Conservation (phyloP, 2,329 filamentous ascomycete genomes). For the Exophiala alcalophila region DNA sequence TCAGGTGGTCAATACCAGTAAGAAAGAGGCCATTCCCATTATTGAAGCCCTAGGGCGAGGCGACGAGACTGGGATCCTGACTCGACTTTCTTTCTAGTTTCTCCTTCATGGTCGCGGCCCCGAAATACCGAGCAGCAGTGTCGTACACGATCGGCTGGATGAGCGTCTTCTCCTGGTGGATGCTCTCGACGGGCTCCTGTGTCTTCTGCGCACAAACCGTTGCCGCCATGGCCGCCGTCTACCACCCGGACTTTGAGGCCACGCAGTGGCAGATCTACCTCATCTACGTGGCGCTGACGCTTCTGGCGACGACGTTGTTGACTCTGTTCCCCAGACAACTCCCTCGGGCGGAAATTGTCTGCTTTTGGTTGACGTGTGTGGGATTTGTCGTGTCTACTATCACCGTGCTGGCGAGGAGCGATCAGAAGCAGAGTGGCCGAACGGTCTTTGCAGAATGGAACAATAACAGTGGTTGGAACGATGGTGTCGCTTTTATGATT, state of each 20-base stretch:
- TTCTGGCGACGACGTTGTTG: conserved; percentile 14
- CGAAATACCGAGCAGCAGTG: conserved; percentile 12
- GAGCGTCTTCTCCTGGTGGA: conserved; percentile 31
- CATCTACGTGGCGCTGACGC: conserved; percentile 25
- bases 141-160: conserved; percentile 33
- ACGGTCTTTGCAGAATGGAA: conserved; percentile 59
- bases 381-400: conserved; percentile 32
- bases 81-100: conserved; percentile 19
- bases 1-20: conserved; percentile 34
- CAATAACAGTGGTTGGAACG: conserved; percentile 66
- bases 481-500: conserved; percentile 55
- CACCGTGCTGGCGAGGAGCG: conserved; percentile 30
- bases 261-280: conserved; percentile 31
- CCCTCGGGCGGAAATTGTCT: conserved; percentile 16
- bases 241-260: conserved; percentile 18
- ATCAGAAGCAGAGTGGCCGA: conserved; percentile 41
- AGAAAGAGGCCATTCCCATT: neutral
- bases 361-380: conserved; percentile 24
- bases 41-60: no score
- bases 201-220: conserved; percentile 23
- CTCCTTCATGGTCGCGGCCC: conserved; percentile 30
- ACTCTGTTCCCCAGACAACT: conserved; percentile 19
- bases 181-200: conserved; percentile 22
- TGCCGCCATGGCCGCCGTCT: conserved; percentile 21
- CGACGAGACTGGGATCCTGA: neutral